Conservation (phyloP, 768 basidiomycete genomes). For the Amanita polypyramis region DNA sequence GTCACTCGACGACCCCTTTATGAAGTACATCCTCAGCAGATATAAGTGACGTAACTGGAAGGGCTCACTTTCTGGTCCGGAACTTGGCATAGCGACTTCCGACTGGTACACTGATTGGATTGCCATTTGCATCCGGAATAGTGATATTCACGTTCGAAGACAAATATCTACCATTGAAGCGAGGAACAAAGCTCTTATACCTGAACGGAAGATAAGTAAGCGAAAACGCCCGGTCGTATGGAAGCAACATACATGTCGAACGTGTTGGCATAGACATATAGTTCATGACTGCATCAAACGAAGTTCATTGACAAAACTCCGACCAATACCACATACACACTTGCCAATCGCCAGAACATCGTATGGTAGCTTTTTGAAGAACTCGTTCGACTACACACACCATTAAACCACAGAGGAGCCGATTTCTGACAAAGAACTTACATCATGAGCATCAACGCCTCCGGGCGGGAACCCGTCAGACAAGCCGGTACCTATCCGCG, state of each 20-base stretch:
- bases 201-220: slow-evolving; percentile 19
- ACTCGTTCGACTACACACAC: slow-evolving; percentile 55
- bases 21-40: not conserved
- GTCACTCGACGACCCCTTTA: slow-evolving; percentile 59
- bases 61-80: slow-evolving; percentile 53
- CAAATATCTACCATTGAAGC: slow-evolving; percentile 63
- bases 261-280: slow-evolving; percentile 61
- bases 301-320: not conserved
- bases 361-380: slow-evolving; percentile 65
- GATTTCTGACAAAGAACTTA: slow-evolving; percentile 16
- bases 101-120: slow-evolving; percentile 25
- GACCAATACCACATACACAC: slow-evolving; percentile 24
- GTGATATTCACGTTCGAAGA: slow-evolving; percentile 87
- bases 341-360: slow-evolving; percentile 83
- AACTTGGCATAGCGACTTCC: slow-evolving; percentile 60
- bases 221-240: not conserved
- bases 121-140: slow-evolving; percentile 30
- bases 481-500: slow-evolving; percentile 54
- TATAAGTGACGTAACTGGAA: not conserved
- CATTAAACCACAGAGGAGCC: not conserved
- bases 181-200: slow-evolving; percentile 55
- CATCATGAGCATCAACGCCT: slow-evolving; percentile 64
- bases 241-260: slow-evolving; percentile 45
- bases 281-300: slow-evolving; percentile 49
- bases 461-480: slow-evolving; percentile 66